Percentiles rank a stretch among this genome's conserved stretches.
These are phyloP conservation scores for Edaphochlamys debaryana DNA, from an alignment of 139 green algal genomes.

Conservation along the genomic window DNA sequence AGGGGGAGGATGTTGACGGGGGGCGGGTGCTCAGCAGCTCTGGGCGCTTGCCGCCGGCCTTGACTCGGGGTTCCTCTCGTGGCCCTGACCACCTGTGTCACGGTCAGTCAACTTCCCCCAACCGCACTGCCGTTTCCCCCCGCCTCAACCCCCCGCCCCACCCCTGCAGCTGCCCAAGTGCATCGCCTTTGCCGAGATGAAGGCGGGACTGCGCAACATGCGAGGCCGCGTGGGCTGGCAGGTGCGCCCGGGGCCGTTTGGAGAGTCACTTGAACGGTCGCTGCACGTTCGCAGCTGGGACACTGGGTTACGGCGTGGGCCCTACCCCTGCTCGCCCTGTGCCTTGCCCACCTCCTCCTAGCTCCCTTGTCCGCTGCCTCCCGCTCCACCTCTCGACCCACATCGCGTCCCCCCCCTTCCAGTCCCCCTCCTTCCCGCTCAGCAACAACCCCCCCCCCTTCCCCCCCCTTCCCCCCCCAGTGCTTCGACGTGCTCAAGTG, in stretches of 20 bases:
- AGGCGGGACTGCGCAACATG: slow-evolving; percentile 22
- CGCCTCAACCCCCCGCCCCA: neutral
- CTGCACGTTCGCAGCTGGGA: too few relatives aligned
- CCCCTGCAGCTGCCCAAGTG: slow-evolving; percentile 1
- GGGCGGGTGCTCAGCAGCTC: too few relatives aligned
- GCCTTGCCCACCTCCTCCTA: too few relatives aligned
- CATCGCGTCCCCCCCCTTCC: neutral
- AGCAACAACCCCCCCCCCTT: neutral
- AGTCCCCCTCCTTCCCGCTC: neutral
- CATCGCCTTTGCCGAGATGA: slow-evolving; percentile 20
- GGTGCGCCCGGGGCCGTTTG: neutral
- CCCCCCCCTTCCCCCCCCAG: neutral
- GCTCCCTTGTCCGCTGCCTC: too few relatives aligned
- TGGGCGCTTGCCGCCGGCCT: too few relatives aligned
- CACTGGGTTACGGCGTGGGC: too few relatives aligned
- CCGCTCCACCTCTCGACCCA: neutral
- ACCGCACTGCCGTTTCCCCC: too few relatives aligned
- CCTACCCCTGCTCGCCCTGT: too few relatives aligned
- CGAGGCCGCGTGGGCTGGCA: neutral
- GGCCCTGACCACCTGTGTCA: too few relatives aligned
- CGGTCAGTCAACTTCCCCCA: too few relatives aligned
- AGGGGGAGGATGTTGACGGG: neutral
- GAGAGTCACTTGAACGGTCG: too few relatives aligned
- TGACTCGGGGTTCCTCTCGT: too few relatives aligned
- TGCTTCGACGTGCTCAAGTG: slow-evolving; percentile 13